A percentile compares a stretch with the other conserved stretches of the same genome.
Evolutionary conservation across 192 early-diverging fungal species (phyloP).

Genomic region (Coemansia sp.): DNA sequence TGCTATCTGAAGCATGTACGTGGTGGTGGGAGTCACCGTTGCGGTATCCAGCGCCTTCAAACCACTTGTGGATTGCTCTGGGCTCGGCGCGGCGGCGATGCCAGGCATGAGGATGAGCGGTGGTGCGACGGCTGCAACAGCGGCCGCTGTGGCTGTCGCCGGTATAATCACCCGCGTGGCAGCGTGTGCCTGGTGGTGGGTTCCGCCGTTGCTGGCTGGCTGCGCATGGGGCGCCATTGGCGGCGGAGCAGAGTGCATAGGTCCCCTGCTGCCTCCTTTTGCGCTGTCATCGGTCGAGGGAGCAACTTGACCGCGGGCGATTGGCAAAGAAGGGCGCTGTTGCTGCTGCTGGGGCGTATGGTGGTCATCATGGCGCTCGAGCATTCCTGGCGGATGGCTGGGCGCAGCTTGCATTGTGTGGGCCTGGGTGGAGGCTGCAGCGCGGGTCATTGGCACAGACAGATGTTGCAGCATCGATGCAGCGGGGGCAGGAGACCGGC

Average conservation of each 20-base stretch:
- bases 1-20: constrained; percentile 35
- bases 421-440: neutral
- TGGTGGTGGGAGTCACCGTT: neutral
- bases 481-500: neutral
- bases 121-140: neutral
- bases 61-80: neutral
- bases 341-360: neutral
- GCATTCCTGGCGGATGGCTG: neutral
- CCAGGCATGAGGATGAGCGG: neutral
- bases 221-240: neutral
- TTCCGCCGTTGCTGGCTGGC: neutral
- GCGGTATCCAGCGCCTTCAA: constrained; percentile 22
- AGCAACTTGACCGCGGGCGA: too few relatives aligned
- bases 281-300: neutral
- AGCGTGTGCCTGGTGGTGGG: neutral
- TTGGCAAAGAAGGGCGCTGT: neutral
- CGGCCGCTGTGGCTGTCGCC: neutral
- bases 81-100: neutral
- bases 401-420: neutral
- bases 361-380: neutral
- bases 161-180: constrained; percentile 13
- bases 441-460: neutral
- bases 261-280: neutral
- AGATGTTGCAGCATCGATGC: neutral
- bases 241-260: neutral